A percentile compares a stretch with the other conserved stretches of the same genome.
Conservation (phyloP, 495 filamentous ascomycete genomes). For the Choiromyces venosus region DNA sequence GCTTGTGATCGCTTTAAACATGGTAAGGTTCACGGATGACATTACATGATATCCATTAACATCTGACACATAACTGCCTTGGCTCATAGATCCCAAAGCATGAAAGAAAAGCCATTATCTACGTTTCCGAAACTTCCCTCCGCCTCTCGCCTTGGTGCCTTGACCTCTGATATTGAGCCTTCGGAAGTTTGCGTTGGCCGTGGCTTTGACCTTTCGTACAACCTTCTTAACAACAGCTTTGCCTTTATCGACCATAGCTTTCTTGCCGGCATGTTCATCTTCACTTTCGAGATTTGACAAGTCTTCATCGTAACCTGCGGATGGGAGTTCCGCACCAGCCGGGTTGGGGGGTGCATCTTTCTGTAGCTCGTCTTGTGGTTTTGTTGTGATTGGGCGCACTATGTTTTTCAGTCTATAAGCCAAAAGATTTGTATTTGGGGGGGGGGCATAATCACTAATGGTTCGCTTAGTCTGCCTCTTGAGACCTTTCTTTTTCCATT, state of each 20-base stretch:
- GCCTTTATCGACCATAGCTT: constrained; percentile 41
- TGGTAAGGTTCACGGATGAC: background rate
- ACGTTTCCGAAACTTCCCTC: constrained; percentile 48
- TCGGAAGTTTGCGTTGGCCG: constrained; percentile 77
- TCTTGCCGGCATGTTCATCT: constrained; percentile 42
- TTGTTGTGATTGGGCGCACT: constrained; percentile 47
- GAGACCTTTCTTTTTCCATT: constrained; percentile 88
- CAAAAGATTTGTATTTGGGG: background rate
- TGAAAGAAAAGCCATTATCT: constrained; percentile 38
- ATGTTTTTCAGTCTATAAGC: background rate
- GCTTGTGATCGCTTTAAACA: background rate
- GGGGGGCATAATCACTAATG: constrained; percentile 54
- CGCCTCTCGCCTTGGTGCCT: constrained; percentile 45
- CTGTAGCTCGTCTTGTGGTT: constrained; percentile 38
- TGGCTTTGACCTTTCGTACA: constrained; percentile 62
- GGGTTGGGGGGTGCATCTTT: constrained; percentile 3
- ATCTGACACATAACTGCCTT: background rate
- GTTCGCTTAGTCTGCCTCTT: constrained; percentile 76
- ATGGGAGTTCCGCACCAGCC: constrained; percentile 23
- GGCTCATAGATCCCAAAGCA: background rate
- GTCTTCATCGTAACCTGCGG: constrained; percentile 30
- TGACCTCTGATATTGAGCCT: constrained; percentile 62
- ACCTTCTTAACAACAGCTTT: constrained; percentile 55
- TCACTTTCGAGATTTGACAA: constrained; percentile 26
- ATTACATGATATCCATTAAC: background rate